Base-by-base conservation (phyloP, 2,329 filamentous ascomycete genomes). In the Fusarium sp. region DNA sequence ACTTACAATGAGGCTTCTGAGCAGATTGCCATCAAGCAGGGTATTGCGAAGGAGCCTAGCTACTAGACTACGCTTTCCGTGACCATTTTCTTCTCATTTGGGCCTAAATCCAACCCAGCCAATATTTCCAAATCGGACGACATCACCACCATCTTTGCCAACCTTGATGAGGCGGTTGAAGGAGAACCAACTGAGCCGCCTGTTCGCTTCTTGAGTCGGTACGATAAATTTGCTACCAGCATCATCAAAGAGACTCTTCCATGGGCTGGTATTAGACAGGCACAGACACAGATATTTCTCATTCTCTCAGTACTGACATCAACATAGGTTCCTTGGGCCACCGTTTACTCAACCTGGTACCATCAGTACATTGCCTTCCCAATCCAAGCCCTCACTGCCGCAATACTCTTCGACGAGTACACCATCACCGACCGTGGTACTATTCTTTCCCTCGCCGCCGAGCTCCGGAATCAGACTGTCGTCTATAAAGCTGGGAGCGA, bases 151-250 rank as follows among this genome's bases (percentile, higher is more conserved):
- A 78, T 72, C 19, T 79, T 78, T 47, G 71, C 73, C 7, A 67
- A 61, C 11, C 64, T 82, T 6, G 72, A 73, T 22, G 58, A 71
- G 1, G 73, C 75, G 4, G 76, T 76, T 1, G 72, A 78, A 32
- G 73, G 68, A 2, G 70, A 68, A 4, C 61, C 58, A 0, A 76
- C 74, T 0, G 61, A 71, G 3, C 67, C 73, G 0, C 73, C 75
- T 0, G 75, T 80, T 3, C 74, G 78, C 12, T 82, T 81, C 48
- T 67, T 81, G 10, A 77, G 71, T 28, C 75, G 80, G 1, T 83
- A 75, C 45, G 80, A 82, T 58, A 82, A 82, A 64, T 81, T 79
- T 3, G 80, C 80, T 0, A 81, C 79, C 4, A 82, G 81, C n/a
- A n/a, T n/a, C 56, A 80, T 82, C 45, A 81, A 81, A 55, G 81